Evolutionary conservation across 73 alveolate genomes (phyloP).

Genomic region (Paramecium pentaurelia): DNA sequence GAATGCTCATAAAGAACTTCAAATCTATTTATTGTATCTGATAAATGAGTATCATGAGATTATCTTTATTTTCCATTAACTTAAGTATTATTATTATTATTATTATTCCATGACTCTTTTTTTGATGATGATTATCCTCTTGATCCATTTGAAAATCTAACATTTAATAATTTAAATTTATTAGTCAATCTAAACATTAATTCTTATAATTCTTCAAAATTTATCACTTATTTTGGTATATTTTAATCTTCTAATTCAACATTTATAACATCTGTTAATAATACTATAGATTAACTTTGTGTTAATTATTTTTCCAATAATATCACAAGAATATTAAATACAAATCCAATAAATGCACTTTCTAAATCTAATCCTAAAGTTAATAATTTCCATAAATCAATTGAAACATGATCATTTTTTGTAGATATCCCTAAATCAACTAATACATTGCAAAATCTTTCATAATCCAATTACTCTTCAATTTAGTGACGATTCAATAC

Average conservation of each 20-base stretch:
- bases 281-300: neutral
- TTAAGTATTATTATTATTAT: neutral
- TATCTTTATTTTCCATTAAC: neutral
- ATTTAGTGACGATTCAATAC: neutral
- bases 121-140: neutral
- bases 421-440: neutral
- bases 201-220: neutral
- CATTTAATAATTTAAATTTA: neutral
- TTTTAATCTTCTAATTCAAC: constrained; percentile 34
- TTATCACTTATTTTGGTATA: neutral
- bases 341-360: neutral
- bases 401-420: neutral
- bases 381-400: constrained; percentile 13
- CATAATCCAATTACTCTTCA: neutral
- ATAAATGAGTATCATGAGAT: neutral
- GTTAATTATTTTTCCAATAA: constrained; percentile 6
- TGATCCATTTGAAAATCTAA: neutral
- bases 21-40: constrained; percentile 10
- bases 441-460: neutral
- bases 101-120: neutral
- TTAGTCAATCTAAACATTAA: neutral
- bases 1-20: constrained; percentile 46
- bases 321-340: constrained; percentile 11
- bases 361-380: neutral
- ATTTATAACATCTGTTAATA: neutral